These are phyloP conservation scores for Calonectria hawksworthii DNA, from an alignment of 2,329 filamentous ascomycete genomes.

Conservation along the genomic window DNA sequence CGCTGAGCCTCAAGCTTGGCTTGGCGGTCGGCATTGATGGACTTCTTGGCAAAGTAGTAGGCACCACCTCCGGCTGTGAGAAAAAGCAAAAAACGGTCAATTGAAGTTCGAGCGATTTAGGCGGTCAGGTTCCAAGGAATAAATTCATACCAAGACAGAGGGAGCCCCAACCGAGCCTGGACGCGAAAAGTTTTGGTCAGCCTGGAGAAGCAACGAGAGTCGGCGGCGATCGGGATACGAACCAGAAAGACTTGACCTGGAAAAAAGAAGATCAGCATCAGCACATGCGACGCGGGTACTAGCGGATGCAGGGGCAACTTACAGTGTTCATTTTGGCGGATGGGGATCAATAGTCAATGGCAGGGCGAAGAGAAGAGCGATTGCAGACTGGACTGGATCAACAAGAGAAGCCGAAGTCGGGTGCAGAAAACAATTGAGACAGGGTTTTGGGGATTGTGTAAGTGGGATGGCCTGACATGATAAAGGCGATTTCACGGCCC, in stretches of 20 bases:
- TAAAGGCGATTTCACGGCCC: conserved; percentile 37
- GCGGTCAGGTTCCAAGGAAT: neutral
- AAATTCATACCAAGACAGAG: conserved; percentile 80
- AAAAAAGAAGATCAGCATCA: conserved; percentile 32
- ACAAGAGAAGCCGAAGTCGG: conserved; percentile 29
- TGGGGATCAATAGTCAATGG: conserved; percentile 19
- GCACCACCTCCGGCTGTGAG: conserved; percentile 84
- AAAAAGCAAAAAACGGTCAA: conserved; percentile 28
- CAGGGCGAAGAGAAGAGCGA: conserved; percentile 15
- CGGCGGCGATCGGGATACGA: conserved; percentile 44
- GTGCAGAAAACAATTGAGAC: conserved; percentile 36
- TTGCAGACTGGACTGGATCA: conserved; percentile 1
- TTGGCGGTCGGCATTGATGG: conserved; percentile 91
- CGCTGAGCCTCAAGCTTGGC: conserved; percentile 77
- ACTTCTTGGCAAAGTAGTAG: conserved; percentile 95
- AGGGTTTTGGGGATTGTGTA: conserved; percentile 43
- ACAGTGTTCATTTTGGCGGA: conserved; percentile 68
- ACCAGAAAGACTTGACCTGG: conserved; percentile 78
- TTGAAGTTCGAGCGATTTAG: conserved; percentile 18
- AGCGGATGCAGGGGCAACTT: conserved; percentile 44
- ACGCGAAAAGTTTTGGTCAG: conserved; percentile 20
- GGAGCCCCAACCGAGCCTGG: conserved; percentile 91
- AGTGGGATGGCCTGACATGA: conserved; percentile 48
- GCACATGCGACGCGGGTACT: conserved; percentile 32
- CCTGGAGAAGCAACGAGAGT: conserved; percentile 21